Conservation (phyloP, 345 rosid species). For the Dovyalis caffra region DNA sequence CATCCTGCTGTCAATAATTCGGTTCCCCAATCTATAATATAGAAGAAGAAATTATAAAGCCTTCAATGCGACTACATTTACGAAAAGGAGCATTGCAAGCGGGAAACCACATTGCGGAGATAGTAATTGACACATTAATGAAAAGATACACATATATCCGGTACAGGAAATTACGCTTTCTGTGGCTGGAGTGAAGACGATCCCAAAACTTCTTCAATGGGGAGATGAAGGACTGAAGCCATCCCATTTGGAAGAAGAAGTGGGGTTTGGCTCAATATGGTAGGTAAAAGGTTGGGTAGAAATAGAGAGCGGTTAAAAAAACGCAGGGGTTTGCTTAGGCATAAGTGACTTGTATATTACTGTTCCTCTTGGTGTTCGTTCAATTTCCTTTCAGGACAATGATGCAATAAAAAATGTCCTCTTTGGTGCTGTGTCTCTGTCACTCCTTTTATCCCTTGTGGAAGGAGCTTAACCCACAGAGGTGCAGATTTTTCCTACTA, state of each 20-base stretch:
- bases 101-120: neutral
- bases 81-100: neutral
- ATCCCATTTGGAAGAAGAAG: conserved; percentile 8
- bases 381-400: conserved; percentile 5
- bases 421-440: conserved; percentile 14
- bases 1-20: neutral
- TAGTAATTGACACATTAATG: neutral
- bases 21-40: neutral
- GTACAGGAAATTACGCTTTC: conserved; percentile 8
- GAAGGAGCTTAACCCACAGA: conserved; percentile 17
- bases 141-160: neutral
- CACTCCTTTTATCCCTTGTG: conserved; percentile 7
- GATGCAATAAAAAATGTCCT: neutral
- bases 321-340: neutral
- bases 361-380: neutral
- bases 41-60: neutral
- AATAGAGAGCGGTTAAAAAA: neutral
- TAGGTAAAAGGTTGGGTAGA: conserved; percentile 18
- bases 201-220: conserved; percentile 21
- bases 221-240: conserved; percentile 21
- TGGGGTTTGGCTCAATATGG: neutral
- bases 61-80: neutral
- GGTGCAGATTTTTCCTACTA: too few species aligned
- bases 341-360: neutral
- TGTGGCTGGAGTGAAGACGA: conserved; percentile 3